phyloP scores from a whole-genome alignment of 192 early-diverging fungal species.

The Gonapodya prolifera region DNA sequence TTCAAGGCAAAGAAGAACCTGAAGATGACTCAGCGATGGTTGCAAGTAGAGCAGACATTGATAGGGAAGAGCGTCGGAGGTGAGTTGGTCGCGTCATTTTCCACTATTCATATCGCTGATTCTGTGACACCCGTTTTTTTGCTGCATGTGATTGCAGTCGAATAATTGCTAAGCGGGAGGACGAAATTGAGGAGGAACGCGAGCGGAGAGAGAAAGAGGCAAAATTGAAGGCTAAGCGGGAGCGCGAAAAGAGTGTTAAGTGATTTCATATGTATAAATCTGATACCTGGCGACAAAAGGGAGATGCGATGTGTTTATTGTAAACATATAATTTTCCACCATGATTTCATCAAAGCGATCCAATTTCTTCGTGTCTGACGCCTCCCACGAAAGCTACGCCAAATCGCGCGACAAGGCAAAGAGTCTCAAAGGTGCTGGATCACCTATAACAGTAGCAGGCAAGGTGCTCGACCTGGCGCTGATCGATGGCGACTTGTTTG shows the following conservation, averaged over 20 bases:
- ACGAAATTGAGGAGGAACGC: background rate
- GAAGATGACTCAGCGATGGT: background rate
- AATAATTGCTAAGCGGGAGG: background rate
- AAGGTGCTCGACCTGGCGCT: background rate
- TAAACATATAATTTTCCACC: background rate
- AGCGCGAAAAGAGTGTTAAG: background rate
- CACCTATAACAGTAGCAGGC: background rate
- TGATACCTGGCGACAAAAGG: too few species aligned
- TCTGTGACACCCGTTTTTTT: background rate
- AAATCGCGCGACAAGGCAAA: background rate
- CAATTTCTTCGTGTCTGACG: background rate
- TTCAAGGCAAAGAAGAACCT: background rate
- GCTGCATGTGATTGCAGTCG: background rate
- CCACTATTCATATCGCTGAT: too few species aligned
- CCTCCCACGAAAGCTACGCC: background rate
- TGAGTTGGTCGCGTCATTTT: background rate
- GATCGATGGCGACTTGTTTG: background rate
- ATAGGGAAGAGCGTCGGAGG: background rate
- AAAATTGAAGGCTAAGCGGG: background rate
- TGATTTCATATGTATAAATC: background rate
- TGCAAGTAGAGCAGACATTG: background rate
- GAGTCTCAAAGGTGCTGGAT: background rate
- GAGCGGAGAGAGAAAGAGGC: background rate
- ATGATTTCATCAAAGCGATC: background rate
- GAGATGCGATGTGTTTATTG: too few species aligned